These are phyloP conservation scores for Nemophila menziesii DNA, from an alignment of 257 asterid genomes.

Conservation along the genomic window DNA sequence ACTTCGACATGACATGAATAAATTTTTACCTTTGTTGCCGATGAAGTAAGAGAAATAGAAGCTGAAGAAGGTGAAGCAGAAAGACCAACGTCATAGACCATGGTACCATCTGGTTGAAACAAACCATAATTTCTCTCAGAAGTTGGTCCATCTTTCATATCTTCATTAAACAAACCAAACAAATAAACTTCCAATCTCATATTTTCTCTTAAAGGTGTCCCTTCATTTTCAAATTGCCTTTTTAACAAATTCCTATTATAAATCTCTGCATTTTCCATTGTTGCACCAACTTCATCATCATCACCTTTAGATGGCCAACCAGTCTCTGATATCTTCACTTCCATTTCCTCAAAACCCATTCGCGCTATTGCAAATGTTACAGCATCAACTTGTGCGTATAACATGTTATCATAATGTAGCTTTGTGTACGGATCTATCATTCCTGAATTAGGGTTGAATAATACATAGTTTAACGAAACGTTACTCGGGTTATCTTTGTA, in stretches of 20 bases:
- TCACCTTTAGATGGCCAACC: constrained; percentile 72
- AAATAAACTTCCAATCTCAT: constrained; percentile 31
- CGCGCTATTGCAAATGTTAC: constrained; percentile 52
- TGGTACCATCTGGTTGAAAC: constrained; percentile 38
- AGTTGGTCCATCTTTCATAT: constrained; percentile 38
- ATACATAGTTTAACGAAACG: constrained; percentile 56
- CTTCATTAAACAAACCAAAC: constrained; percentile 49
- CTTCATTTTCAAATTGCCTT: constrained; percentile 29
- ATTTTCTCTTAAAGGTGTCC: constrained; percentile 50
- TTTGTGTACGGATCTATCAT: constrained; percentile 5
- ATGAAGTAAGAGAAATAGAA: constrained; percentile 13
- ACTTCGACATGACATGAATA: too few species aligned
- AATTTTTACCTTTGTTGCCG: constrained; percentile 39
- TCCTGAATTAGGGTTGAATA: constrained; percentile 44
- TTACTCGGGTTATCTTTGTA: constrained; percentile 52
- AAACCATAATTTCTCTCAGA: constrained; percentile 58
- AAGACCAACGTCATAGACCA: constrained; percentile 43
- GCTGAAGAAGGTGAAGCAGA: constrained; percentile 32
- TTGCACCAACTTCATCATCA: constrained; percentile 33
- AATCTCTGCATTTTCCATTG: constrained; percentile 36
- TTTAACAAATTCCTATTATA: constrained; percentile 29
- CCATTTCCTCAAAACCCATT: constrained; percentile 52
- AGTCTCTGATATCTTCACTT: constrained; percentile 57
- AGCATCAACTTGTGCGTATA: constrained; percentile 84
- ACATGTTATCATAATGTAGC: constrained; percentile 54